Conservation (phyloP, 192 early-diverging fungal genomes). For the Umbelopsis vinacea region DNA sequence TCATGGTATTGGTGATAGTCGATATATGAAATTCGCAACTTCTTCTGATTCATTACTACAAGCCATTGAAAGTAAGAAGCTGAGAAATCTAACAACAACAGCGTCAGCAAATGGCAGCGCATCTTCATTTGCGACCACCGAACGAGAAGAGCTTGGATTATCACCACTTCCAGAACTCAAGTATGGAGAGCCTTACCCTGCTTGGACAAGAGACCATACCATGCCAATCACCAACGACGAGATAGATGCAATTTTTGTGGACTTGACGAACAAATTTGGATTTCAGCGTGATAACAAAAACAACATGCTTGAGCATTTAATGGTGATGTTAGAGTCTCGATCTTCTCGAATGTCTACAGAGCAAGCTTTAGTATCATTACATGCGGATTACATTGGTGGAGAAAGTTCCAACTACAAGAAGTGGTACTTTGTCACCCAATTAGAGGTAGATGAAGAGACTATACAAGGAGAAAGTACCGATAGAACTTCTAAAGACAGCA, state of each 20-base stretch:
- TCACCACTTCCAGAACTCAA: background rate
- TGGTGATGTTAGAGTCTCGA: slow-evolving; percentile 82
- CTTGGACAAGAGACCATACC: slow-evolving; percentile 54
- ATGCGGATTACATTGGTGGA: slow-evolving; percentile 82
- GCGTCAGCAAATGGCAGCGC: slow-evolving; percentile 32
- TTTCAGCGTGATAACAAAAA: slow-evolving; percentile 79
- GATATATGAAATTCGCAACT: slow-evolving; percentile 71
- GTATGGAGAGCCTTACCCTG: slow-evolving; percentile 43
- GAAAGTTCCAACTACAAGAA: slow-evolving; percentile 81
- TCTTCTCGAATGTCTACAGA: slow-evolving; percentile 73
- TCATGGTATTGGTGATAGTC: slow-evolving; percentile 61
- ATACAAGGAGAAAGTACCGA: background rate
- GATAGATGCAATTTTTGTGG: slow-evolving; percentile 71
- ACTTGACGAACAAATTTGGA: slow-evolving; percentile 71
- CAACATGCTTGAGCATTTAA: slow-evolving; percentile 77
- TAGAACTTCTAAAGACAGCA: background rate
- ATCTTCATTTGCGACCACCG: background rate
- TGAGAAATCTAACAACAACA: slow-evolving; percentile 2
- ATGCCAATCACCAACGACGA: slow-evolving; percentile 67
- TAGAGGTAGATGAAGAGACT: slow-evolving; percentile 51
- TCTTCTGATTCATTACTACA: slow-evolving; percentile 72
- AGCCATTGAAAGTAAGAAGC: slow-evolving; percentile 65
- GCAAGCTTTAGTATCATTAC: slow-evolving; percentile 71
- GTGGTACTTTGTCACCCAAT: slow-evolving; percentile 81
- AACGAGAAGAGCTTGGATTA: slow-evolving; percentile 19